These are phyloP conservation scores for Apiospora sp. DNA, from an alignment of 2,329 filamentous ascomycete genomes.

Conservation along the genomic window DNA sequence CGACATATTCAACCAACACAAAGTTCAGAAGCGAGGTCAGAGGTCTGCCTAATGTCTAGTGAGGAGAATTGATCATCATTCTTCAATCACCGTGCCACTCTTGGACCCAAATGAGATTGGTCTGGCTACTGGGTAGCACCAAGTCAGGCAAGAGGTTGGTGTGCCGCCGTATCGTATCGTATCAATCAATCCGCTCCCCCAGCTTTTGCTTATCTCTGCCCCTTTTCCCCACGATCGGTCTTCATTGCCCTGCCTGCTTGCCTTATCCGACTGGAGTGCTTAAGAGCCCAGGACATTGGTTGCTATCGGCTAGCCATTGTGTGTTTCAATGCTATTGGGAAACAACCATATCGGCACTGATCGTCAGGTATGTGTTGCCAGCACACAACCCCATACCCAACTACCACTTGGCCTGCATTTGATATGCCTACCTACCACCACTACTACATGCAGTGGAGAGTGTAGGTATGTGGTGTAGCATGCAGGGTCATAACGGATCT, in stretches of 20 bases:
- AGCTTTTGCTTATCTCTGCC: constrained; percentile 14
- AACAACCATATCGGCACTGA: background rate
- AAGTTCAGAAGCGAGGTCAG: constrained; percentile 6
- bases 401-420: constrained; percentile 8
- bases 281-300: background rate
- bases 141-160: constrained; percentile 16
- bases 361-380: background rate
- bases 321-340: constrained; percentile 14
- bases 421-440: background rate
- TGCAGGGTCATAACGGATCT: constrained; percentile 5
- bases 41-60: constrained; percentile 1
- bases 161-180: constrained; percentile 4
- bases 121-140: background rate
- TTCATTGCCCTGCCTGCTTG: constrained; percentile 6
- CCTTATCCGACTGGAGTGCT: background rate
- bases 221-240: constrained; percentile 21
- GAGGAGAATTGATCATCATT: constrained; percentile 11
- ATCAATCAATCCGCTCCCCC: constrained; percentile 8
- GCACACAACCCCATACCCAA: constrained; percentile 8
- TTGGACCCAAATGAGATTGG: constrained; percentile 8
- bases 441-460: background rate
- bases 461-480: background rate
- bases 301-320: constrained; percentile 3
- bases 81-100: constrained; percentile 8
- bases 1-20: background rate